These are phyloP conservation scores for Fusarium sarcochroum DNA, from an alignment of 2,329 filamentous ascomycete genomes.

Conservation along the genomic window DNA sequence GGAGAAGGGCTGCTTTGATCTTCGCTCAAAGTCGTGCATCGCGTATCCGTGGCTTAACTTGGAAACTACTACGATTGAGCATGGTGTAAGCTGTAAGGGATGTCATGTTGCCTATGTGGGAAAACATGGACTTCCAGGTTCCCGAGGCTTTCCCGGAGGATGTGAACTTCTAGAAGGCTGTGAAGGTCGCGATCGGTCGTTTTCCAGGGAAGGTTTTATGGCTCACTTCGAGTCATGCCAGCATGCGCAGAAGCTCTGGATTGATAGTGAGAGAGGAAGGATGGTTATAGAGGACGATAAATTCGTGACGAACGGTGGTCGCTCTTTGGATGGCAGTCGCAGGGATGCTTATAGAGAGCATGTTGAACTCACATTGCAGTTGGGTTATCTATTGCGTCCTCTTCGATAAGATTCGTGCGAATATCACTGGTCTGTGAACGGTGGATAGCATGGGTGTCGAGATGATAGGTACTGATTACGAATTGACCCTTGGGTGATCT, in stretches of 20 bases:
- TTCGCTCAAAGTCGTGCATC: neutral
- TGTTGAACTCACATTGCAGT: no score
- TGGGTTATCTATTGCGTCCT: no score
- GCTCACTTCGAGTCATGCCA: slow-evolving; percentile 11
- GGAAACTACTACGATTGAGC: rapidly evolving
- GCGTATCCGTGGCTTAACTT: neutral
- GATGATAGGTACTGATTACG: no score
- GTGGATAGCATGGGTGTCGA: no score
- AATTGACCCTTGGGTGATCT: no score
- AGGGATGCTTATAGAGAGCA: no score
- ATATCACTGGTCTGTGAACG: no score
- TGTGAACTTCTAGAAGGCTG: no score
- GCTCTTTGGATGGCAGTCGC: no score
- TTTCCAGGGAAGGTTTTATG: neutral
- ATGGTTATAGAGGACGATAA: neutral
- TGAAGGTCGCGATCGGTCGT: slow-evolving; percentile 6
- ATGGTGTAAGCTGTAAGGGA: slow-evolving; percentile 13
- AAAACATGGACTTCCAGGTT: no score
- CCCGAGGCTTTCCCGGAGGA: no score
- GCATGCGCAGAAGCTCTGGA: slow-evolving; percentile 9
- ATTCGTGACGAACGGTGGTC: neutral
- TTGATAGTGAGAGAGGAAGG: neutral
- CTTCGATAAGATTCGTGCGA: no score
- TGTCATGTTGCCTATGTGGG: neutral
- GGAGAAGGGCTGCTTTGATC: neutral